These are phyloP conservation scores for Fraxinus platypoda DNA, from an alignment of 305 asterid species.

Conservation along the genomic window DNA sequence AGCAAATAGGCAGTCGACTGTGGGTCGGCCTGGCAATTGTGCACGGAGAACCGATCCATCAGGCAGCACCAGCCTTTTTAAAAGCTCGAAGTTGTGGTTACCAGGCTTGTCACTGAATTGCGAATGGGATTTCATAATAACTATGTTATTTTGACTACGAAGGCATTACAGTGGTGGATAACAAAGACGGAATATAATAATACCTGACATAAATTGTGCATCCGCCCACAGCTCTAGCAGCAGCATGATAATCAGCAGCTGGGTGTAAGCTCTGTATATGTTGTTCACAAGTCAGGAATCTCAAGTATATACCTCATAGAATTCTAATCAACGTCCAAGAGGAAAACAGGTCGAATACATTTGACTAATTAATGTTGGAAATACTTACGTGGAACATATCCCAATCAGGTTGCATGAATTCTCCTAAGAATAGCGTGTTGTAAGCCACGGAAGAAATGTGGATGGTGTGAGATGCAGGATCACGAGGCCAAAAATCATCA, in stretches of 20 bases:
- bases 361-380: neutral
- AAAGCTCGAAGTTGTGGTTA: constrained; percentile 49
- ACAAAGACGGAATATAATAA: neutral
- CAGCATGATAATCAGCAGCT: constrained; percentile 55
- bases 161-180: neutral
- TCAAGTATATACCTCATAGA: neutral
- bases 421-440: constrained; percentile 73
- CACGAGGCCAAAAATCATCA: constrained; percentile 79
- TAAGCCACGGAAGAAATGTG: constrained; percentile 76
- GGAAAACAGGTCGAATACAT: neutral
- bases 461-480: constrained; percentile 72
- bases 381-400: constrained; percentile 82
- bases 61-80: constrained; percentile 49
- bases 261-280: constrained; percentile 48
- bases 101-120: constrained; percentile 49
- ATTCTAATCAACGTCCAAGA: neutral
- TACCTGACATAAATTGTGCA: constrained; percentile 52
- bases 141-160: neutral
- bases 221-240: constrained; percentile 56
- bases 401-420: constrained; percentile 85
- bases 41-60: constrained; percentile 55
- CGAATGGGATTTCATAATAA: neutral
- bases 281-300: neutral
- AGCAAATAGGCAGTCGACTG: constrained; percentile 46
- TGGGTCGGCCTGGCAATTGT: constrained; percentile 52